Evolutionary conservation across 1,284 basidiomycete species (phyloP).

Genomic region (Boletus mariae): DNA sequence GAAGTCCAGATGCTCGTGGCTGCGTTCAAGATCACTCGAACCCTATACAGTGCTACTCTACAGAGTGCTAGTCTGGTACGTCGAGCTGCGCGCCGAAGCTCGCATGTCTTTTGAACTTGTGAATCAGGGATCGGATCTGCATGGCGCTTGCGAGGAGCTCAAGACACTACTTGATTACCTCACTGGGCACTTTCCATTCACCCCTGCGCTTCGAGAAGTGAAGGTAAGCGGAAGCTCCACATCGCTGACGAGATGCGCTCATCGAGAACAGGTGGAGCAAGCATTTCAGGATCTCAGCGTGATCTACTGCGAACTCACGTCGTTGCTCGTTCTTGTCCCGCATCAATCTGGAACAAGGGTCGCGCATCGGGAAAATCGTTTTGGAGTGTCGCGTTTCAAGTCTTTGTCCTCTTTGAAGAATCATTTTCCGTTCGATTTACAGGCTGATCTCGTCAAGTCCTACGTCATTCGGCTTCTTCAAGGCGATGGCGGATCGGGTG

Average conservation of each 20-base stretch:
- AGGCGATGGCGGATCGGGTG: conserved; percentile 45
- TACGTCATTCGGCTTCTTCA: conserved; percentile 70
- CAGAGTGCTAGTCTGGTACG: conserved; percentile 31
- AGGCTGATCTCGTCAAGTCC: conserved; percentile 55
- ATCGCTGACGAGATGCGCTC: conserved; percentile 1
- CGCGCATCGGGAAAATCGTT: conserved; percentile 8
- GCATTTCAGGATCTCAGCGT: conserved; percentile 69
- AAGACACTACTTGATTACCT: conserved; percentile 66
- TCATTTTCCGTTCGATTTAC: conserved; percentile 32
- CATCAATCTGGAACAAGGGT: conserved; percentile 10
- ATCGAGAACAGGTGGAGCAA: conserved; percentile 48
- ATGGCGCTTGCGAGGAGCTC: conserved; percentile 43
- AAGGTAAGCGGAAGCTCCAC: conserved; percentile 42
- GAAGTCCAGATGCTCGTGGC: conserved; percentile 64
- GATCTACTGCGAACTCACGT: conserved; percentile 72
- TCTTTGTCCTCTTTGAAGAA: conserved; percentile 6
- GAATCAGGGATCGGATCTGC: conserved; percentile 23
- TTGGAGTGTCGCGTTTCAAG: conserved; percentile 6
- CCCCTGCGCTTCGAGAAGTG: conserved; percentile 44
- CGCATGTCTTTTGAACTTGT: conserved; percentile 2
- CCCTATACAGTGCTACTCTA: conserved; percentile 64
- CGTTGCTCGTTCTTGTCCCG: conserved; percentile 54
- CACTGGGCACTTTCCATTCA: conserved; percentile 82
- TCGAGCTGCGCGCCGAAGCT: background rate
- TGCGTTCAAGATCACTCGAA: conserved; percentile 58